Percentiles rank a stretch among this genome's conserved stretches.
Evolutionary conservation across 2,329 filamentous ascomycete genomes (phyloP).

Genomic region (Furcasterigmium furcatum): DNA sequence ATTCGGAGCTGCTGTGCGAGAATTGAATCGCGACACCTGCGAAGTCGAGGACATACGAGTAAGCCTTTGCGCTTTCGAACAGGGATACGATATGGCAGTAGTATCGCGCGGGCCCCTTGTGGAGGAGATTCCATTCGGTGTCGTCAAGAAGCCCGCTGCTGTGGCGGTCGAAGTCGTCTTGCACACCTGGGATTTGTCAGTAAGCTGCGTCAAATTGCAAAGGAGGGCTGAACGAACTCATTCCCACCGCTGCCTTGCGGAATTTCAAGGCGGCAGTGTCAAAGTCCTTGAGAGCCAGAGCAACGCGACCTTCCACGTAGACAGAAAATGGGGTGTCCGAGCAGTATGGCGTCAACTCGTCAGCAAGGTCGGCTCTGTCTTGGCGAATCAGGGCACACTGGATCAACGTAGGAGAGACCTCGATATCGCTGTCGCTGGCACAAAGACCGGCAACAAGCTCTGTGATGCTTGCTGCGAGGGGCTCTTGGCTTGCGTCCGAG

Average conservation of each 20-base stretch:
- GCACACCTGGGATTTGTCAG: conserved; percentile 37
- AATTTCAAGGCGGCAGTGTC: conserved; percentile 73
- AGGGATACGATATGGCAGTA: conserved; percentile 82
- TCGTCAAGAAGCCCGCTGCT: conserved; percentile 70
- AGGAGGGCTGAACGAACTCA: conserved; percentile 60
- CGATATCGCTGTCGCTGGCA: conserved; percentile 62
- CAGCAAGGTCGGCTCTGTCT: conserved; percentile 56
- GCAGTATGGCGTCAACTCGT: conserved; percentile 54
- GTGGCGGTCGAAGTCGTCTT: conserved; percentile 45
- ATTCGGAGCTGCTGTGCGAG: conserved; percentile 28
- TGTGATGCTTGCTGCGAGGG: conserved; percentile 58
- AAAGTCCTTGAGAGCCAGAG: conserved; percentile 70
- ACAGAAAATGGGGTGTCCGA: conserved; percentile 60
- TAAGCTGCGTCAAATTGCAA: not conserved
- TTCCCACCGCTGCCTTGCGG: conserved; percentile 75
- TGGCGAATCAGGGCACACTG: conserved; percentile 61
- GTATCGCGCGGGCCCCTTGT: conserved; percentile 77
- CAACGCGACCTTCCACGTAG: conserved; percentile 82
- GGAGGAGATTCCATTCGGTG: conserved; percentile 65
- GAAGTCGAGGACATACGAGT: conserved; percentile 82
- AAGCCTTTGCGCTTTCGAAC: conserved; percentile 74
- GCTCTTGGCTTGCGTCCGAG: conserved; percentile 44
- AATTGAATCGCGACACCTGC: conserved; percentile 72
- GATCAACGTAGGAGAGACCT: conserved; percentile 56
- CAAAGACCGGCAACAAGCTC: conserved; percentile 65